A percentile compares a stretch with the other conserved stretches of the same genome.
These are phyloP conservation scores for Trichaptum fuscoviolaceum DNA, from an alignment of 768 basidiomycete species.

Conservation along the genomic window DNA sequence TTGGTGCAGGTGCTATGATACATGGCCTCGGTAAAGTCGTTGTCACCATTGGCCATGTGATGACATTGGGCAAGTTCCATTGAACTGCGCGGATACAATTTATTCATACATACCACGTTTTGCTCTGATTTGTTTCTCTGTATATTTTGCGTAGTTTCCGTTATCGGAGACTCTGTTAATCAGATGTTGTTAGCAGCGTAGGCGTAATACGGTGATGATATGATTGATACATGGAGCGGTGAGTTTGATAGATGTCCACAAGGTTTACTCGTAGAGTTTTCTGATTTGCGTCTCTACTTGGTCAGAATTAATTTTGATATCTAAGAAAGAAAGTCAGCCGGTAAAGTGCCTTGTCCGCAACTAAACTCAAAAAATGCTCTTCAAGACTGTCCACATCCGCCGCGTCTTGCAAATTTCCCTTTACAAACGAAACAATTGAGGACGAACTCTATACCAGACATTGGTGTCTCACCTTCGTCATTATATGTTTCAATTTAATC, in stretches of 20 bases:
- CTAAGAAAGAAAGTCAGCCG: conserved; percentile 32
- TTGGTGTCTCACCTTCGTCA: too few relatives aligned
- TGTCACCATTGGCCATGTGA: not conserved
- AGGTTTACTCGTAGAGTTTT: conserved; percentile 12
- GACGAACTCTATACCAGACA: too few relatives aligned
- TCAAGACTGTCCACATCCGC: too few relatives aligned
- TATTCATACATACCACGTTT: not conserved
- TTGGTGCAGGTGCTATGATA: not conserved
- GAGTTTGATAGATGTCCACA: not conserved
- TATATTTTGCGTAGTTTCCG: not conserved
- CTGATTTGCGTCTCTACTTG: conserved; percentile 69
- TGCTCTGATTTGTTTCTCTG: not conserved
- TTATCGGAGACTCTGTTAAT: not conserved
- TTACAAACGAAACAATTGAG: too few relatives aligned
- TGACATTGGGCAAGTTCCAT: conserved; percentile 1
- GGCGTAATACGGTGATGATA: not conserved
- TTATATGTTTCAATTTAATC: too few relatives aligned
- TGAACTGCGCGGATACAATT: not conserved
- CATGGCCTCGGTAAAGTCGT: not conserved
- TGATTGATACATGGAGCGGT: not conserved
- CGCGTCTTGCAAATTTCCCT: too few relatives aligned
- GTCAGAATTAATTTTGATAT: conserved; percentile 73
- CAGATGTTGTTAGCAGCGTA: not conserved
- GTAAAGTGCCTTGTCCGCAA: conserved; percentile 2
- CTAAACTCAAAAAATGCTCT: too few relatives aligned